Evolutionary conservation across 2,329 filamentous ascomycete genomes (phyloP), one percentile per base, ranked within the genome.

Genomic region (Trichoderma sp.): DNA sequence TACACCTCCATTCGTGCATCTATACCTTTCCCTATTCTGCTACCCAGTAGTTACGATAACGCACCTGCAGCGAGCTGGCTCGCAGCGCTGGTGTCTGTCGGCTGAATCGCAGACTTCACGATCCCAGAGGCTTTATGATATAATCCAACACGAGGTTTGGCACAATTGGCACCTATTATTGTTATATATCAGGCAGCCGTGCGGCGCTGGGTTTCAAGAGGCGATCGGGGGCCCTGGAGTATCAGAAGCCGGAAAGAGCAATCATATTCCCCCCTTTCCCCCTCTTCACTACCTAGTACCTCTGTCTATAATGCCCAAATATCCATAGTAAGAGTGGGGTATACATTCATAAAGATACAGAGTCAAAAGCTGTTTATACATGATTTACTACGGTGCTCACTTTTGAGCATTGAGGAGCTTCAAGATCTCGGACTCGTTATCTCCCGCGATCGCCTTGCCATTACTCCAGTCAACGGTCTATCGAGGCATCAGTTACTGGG

Each of bases 381-480:
- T 27, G 64, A 60, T 59, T 27, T 15, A 50, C 60, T 42, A 42
- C 13, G 35, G 17, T 3, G 39, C 35, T 71, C 76, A 77, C 69
- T 81, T 82, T 65, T 88, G 78, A 67, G 86, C 83, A 68, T 88
- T 86, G 63, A 97, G 80, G 79, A 97, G 84, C 80, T 91, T 93
- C 76, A 97, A 80, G 70, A 98, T 97, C 81, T 94, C 91, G 17
- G 93, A 97, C 82, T 97, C 90, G 71, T 91, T 89, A 60, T 92
- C 92, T 22, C 92, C 92, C 29, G 87, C 82, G 81, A 91, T 83
- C 56, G 90, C 94, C 78, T 89, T 91, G 71, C 94, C 95, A 78
- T 94, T 94, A 77, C 91, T 92, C 95, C 95, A 98, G 78, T 98
- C 94, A 63, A 98, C 94, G 68, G 90, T 81, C 86, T 79, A 32